phyloP scores from a whole-genome alignment of 2,329 filamentous ascomycete species.

The Microascus cirrosus region DNA sequence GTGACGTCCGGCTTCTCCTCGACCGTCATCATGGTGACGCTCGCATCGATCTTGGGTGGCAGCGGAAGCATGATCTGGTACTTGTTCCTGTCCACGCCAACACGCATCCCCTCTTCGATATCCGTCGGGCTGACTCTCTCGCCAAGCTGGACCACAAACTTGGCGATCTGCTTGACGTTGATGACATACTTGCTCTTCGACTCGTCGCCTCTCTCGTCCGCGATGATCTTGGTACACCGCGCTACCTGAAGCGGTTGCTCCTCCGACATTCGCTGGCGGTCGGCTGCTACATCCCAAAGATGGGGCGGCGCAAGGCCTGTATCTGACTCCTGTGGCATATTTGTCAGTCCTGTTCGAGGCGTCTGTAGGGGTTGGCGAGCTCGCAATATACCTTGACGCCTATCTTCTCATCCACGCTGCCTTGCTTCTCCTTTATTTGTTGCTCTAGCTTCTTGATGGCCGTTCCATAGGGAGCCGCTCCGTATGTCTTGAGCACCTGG shows the following conservation, averaged over 20 bases:
- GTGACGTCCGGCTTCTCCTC: conserved; percentile 99
- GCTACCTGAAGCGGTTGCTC: conserved; percentile 97
- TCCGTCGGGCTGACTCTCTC: conserved; percentile 95
- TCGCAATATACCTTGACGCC: conserved; percentile 56
- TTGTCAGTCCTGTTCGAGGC: conserved; percentile 10
- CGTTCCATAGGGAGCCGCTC: conserved; percentile 87
- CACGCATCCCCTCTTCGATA: conserved; percentile 98
- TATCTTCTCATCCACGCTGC: conserved; percentile 98
- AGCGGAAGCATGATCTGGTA: conserved; percentile 96
- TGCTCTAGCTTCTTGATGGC: conserved; percentile 96
- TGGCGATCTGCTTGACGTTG: conserved; percentile 99
- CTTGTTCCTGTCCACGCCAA: conserved; percentile 96
- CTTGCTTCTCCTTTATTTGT: conserved; percentile 98
- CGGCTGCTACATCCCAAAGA: conserved; percentile 96
- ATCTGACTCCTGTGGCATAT: conserved; percentile 68
- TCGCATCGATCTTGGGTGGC: conserved; percentile 96
- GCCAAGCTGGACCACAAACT: conserved; percentile 96
- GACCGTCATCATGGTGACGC: conserved; percentile 99
- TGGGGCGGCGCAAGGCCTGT: conserved; percentile 96
- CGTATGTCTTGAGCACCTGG: conserved; percentile 97
- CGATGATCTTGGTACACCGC: conserved; percentile 97
- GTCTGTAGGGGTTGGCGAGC: not conserved
- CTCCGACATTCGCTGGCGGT: conserved; percentile 96
- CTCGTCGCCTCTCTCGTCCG: conserved; percentile 81
- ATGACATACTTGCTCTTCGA: conserved; percentile 99